phyloP scores from a whole-genome alignment of 202 grass and related monocot species.

The Panicum hallii region DNA sequence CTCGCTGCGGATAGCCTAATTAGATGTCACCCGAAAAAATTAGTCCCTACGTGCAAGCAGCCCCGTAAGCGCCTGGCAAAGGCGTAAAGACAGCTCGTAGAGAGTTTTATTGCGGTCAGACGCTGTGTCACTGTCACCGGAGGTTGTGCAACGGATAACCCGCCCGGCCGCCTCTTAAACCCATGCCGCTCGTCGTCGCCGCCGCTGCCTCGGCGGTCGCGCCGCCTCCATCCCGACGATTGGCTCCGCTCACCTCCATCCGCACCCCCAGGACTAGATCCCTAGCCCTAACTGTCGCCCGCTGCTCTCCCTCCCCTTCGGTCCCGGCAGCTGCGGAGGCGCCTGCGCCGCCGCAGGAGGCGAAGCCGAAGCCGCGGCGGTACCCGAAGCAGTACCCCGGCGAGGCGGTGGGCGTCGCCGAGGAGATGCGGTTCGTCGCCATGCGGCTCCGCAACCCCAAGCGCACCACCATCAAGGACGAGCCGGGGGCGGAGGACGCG shows the following conservation, averaged over 20 bases:
- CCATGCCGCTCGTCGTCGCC: slow-evolving; percentile 36
- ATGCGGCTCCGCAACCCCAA: slow-evolving; percentile 74
- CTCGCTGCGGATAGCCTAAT: too few relatives aligned
- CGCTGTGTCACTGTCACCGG: not conserved
- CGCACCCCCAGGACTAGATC: not conserved
- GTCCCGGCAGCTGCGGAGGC: slow-evolving; percentile 11
- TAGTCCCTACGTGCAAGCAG: too few relatives aligned
- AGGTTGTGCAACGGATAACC: slow-evolving; percentile 45
- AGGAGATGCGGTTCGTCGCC: slow-evolving; percentile 98
- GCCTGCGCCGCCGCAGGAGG: slow-evolving; percentile 5
- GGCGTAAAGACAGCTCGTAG: not conserved
- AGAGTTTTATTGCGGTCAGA: not conserved
- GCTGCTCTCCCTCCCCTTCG: slow-evolving; percentile 42
- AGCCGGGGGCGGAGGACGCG: not conserved
- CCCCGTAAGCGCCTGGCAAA: not conserved
- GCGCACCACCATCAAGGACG: slow-evolving; percentile 41
- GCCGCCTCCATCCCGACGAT: slow-evolving; percentile 21
- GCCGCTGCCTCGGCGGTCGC: slow-evolving; percentile 36
- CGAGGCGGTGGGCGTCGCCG: slow-evolving; percentile 74
- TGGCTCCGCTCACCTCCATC: not conserved
- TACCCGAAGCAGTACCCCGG: slow-evolving; percentile 70
- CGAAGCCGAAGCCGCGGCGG: slow-evolving; percentile 44
- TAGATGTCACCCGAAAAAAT: too few relatives aligned
- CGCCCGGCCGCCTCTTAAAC: not conserved
- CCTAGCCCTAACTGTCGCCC: slow-evolving; percentile 32